These are phyloP conservation scores for Nelumbo lutea DNA, from an alignment of 164 flowering plant genomes.

Conservation along the genomic window DNA sequence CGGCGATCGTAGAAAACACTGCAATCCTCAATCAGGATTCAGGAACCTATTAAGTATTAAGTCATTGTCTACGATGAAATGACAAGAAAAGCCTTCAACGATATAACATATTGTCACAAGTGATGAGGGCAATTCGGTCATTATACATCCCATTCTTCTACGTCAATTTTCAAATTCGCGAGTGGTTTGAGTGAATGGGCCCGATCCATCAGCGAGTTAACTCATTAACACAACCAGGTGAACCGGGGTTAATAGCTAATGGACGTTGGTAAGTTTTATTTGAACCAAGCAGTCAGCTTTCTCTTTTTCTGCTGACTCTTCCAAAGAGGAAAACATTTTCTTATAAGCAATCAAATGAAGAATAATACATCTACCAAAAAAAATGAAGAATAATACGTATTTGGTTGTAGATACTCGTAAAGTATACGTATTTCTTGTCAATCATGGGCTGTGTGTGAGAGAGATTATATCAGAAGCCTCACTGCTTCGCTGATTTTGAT, in stretches of 20 bases:
- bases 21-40: no score
- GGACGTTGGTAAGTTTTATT: slow-evolving; percentile 14
- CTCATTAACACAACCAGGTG: background rate
- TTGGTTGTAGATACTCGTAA: background rate
- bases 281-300: slow-evolving; percentile 14
- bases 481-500: slow-evolving; percentile 63
- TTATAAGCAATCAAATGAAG: background rate
- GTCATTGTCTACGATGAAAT: no score
- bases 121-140: no score
- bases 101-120: no score
- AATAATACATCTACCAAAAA: background rate
- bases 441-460: slow-evolving; percentile 8
- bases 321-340: slow-evolving; percentile 6
- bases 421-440: slow-evolving; percentile 7
- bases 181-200: background rate
- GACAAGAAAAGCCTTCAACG: no score
- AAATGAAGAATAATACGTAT: slow-evolving; percentile 1
- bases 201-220: background rate
- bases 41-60: no score
- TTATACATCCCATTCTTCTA: no score
- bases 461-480: slow-evolving; percentile 54
- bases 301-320: slow-evolving; percentile 27
- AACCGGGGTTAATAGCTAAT: slow-evolving; percentile 12
- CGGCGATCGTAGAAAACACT: background rate
- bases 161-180: background rate